Conservation (phyloP, 192 early-diverging fungal genomes). For the Fimicolochytrium jonesii region DNA sequence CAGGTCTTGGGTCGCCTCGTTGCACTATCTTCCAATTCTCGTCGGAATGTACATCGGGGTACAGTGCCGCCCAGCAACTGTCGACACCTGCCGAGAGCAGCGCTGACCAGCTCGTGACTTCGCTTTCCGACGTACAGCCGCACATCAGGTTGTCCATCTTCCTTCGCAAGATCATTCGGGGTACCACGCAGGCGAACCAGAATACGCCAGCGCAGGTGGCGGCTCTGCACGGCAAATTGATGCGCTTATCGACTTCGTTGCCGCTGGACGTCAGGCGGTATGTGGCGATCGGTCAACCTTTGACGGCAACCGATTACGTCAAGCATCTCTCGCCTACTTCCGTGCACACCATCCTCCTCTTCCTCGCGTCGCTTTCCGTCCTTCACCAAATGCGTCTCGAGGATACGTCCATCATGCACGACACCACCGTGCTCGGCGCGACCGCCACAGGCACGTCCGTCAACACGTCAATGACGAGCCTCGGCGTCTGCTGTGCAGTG, state of each 20-base stretch:
- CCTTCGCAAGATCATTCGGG: slow-evolving; percentile 4
- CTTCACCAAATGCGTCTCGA: background rate
- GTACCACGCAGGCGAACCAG: background rate
- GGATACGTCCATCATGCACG: background rate
- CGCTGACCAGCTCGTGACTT: background rate
- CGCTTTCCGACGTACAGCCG: slow-evolving; percentile 1
- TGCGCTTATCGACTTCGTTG: slow-evolving; percentile 1
- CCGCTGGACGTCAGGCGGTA: slow-evolving; percentile 1
- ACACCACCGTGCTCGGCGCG: too few species aligned
- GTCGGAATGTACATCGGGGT: too few species aligned
- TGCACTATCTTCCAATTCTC: too few species aligned
- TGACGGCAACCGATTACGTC: background rate
- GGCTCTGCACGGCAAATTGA: slow-evolving; percentile 12
- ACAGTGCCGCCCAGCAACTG: too few species aligned
- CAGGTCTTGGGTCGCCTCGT: too few species aligned
- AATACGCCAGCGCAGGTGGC: background rate
- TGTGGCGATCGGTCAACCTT: background rate
- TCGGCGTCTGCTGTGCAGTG: slow-evolving; percentile 1
- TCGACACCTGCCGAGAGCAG: too few species aligned
- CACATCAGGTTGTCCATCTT: slow-evolving; percentile 9
- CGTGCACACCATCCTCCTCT: slow-evolving; percentile 2
- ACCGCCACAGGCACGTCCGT: too few species aligned
- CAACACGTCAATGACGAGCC: background rate
- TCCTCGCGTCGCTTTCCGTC: background rate
- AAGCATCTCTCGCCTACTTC: background rate